Evolutionary conservation across 139 green algal genomes (phyloP).

Genomic region (Chlamydomonas sp.): DNA sequence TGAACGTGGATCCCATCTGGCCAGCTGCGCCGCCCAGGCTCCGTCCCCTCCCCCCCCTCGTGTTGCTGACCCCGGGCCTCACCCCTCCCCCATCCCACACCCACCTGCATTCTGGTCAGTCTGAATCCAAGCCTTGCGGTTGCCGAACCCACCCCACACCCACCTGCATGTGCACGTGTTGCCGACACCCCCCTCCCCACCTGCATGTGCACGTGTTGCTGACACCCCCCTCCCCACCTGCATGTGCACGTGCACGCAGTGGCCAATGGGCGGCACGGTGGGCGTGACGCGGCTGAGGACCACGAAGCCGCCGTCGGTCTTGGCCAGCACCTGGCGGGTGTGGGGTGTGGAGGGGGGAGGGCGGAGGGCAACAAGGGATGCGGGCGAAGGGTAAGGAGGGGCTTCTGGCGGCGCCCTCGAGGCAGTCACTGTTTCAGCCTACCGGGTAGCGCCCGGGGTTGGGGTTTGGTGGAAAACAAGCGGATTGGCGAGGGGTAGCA

Average conservation of each 20-base stretch:
- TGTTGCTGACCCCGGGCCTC: not conserved
- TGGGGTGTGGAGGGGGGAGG: not conserved
- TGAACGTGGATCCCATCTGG: no score
- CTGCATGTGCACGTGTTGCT: no score
- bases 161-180: not conserved
- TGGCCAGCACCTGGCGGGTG: not conserved
- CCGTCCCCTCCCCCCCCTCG: no score
- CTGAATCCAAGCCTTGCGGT: no score
- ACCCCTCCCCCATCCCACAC: not conserved
- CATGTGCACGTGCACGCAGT: conserved; percentile 11
- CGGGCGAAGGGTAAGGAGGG: no score
- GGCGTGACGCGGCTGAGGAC: not conserved
- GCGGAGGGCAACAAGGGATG: not conserved
- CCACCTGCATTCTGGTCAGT: not conserved
- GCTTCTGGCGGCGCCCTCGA: no score
- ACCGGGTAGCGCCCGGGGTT: no score
- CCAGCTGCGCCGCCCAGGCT: no score
- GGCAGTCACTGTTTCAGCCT: no score
- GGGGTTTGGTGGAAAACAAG: no score
- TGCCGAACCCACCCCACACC: not conserved
- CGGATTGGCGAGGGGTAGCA: no score
- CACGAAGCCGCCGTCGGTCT: not conserved
- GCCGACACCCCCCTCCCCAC: no score
- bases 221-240: not conserved
- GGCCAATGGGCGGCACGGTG: conserved; percentile 5